phyloP scores from a whole-genome alignment of 1,284 basidiomycete genomes.

The Ustilago esculenta region DNA sequence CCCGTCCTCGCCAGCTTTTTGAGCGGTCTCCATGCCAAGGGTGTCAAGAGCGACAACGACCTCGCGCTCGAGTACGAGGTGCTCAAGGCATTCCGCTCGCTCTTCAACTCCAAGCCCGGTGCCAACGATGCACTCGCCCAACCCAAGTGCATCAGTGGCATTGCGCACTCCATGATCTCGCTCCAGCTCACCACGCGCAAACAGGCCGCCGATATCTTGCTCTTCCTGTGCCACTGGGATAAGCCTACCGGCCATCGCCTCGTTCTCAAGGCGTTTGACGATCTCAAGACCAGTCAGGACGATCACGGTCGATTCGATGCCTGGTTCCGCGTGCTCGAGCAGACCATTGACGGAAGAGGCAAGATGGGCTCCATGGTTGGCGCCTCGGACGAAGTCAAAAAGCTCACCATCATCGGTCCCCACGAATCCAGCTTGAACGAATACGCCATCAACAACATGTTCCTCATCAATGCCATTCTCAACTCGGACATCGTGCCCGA shows the following conservation, averaged over 20 bases:
- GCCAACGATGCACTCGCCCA: conserved; percentile 82
- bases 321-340: conserved; percentile 88
- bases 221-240: conserved; percentile 71
- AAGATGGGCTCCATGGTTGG: conserved; percentile 96
- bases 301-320: conserved; percentile 76
- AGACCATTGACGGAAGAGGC: conserved; percentile 82
- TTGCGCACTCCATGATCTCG: conserved; percentile 85
- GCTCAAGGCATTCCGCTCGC: conserved; percentile 84
- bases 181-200: conserved; percentile 83
- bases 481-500: conserved; percentile 62
- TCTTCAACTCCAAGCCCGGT: conserved; percentile 81
- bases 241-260: conserved; percentile 69
- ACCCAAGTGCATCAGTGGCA: conserved; percentile 80
- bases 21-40: conserved; percentile 59
- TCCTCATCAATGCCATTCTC: conserved; percentile 59
- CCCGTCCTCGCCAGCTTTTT: conserved; percentile 79
- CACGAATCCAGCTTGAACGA: conserved; percentile 83
- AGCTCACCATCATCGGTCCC: conserved; percentile 68
- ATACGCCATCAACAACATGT: conserved; percentile 58
- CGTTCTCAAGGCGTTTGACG: conserved; percentile 70
- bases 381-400: conserved; percentile 86
- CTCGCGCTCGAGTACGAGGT: conserved; percentile 84
- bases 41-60: conserved; percentile 72
- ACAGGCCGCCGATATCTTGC: conserved; percentile 79
- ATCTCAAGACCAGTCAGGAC: conserved; percentile 52